These are phyloP conservation scores for Trichomonas gallinae DNA, from an alignment of 208 protist genomes.

Conservation along the genomic window DNA sequence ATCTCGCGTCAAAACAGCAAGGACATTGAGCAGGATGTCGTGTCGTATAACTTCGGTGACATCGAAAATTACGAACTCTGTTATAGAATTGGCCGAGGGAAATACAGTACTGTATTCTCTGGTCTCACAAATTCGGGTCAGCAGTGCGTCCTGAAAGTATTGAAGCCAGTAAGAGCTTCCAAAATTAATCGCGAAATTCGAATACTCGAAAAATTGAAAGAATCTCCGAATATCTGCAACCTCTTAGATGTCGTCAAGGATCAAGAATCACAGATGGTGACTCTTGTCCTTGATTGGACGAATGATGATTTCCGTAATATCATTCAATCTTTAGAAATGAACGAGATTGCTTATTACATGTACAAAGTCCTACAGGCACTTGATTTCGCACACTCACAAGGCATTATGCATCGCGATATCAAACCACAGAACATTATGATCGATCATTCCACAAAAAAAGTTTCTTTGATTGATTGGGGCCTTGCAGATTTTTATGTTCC, in stretches of 20 bases:
- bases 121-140: not conserved
- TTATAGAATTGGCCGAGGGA: not conserved
- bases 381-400: not conserved
- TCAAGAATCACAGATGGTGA: not conserved
- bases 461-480: conserved; percentile 81
- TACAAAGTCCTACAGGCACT: not conserved
- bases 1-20: not conserved
- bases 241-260: not conserved
- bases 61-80: not conserved
- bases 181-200: conserved; percentile 17
- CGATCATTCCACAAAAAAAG: conserved; percentile 70
- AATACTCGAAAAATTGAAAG: not conserved
- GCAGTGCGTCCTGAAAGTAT: not conserved
- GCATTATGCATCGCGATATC: not conserved
- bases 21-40: not conserved
- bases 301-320: not conserved
- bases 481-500: conserved; percentile 97
- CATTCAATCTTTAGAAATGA: not conserved
- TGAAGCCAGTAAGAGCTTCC: not conserved
- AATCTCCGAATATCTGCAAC: not conserved
- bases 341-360: conserved; percentile 1
- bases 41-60: not conserved
- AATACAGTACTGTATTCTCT: conserved; percentile 7
- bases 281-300: not conserved
- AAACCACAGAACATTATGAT: conserved; percentile 99